Evolutionary conservation across 2,329 filamentous ascomycete genomes (phyloP).

Genomic region (Verticillium isaacii): DNA sequence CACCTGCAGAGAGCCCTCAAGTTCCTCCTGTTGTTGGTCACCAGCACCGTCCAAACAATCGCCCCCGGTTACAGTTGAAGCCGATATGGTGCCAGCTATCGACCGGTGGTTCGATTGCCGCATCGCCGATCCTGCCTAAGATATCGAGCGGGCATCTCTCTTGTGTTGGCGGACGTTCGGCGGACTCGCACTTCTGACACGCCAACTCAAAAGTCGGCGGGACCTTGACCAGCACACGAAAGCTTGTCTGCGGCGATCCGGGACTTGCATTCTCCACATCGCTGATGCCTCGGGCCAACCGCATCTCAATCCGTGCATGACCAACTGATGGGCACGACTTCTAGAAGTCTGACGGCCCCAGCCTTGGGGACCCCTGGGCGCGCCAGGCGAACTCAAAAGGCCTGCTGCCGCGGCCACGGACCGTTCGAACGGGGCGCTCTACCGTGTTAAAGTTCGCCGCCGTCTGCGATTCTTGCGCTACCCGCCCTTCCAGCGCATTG

Average conservation of each 20-base stretch:
- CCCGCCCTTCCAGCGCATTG: neutral
- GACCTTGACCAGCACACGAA: neutral
- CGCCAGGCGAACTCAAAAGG: neutral
- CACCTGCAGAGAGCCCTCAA: no score
- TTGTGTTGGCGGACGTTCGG: neutral
- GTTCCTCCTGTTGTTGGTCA: no score
- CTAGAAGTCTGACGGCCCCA: neutral
- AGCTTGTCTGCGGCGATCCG: neutral
- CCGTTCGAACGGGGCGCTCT: neutral
- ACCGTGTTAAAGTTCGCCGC: neutral
- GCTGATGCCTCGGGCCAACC: neutral
- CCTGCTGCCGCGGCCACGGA: neutral
- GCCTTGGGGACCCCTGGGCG: neutral
- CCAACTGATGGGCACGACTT: neutral
- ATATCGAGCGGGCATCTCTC: neutral
- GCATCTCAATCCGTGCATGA: neutral
- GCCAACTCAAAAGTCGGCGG: neutral
- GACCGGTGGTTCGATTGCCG: neutral
- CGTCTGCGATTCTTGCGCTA: neutral
- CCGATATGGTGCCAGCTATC: neutral
- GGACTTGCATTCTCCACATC: neutral
- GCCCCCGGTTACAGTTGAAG: no score
- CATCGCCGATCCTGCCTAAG: neutral
- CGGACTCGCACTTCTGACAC: neutral
- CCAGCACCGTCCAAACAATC: no score